A percentile compares a stretch with the other conserved stretches of the same genome.
These are phyloP conservation scores for Actinomortierella ambigua DNA, from an alignment of 371 early-diverging fungal species.

Conservation along the genomic window DNA sequence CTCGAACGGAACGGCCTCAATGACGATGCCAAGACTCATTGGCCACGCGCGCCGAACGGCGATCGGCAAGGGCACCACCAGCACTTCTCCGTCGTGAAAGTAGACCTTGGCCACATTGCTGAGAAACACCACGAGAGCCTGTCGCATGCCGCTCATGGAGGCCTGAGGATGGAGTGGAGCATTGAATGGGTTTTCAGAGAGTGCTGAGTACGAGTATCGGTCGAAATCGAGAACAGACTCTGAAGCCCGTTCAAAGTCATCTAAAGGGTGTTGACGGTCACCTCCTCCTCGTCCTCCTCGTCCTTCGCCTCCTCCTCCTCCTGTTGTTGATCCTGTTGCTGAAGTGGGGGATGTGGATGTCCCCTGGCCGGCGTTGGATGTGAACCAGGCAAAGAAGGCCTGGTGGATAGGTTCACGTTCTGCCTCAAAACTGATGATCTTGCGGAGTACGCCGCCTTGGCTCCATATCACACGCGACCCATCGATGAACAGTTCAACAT, in stretches of 20 bases:
- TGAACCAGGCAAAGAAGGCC: slow-evolving; percentile 57
- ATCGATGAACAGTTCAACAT: slow-evolving; percentile 51
- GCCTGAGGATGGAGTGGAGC: too few species aligned
- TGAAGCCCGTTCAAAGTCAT: too few species aligned
- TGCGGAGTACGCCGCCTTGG: slow-evolving; percentile 46
- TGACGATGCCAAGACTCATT: slow-evolving; percentile 47
- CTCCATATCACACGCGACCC: slow-evolving; percentile 58
- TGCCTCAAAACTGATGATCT: slow-evolving; percentile 47
- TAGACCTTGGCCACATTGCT: slow-evolving; percentile 39
- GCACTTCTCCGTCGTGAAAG: slow-evolving; percentile 42
- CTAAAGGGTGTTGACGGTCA: too few species aligned
- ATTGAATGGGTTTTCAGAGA: too few species aligned
- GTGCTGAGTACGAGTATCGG: too few species aligned
- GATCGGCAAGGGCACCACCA: slow-evolving; percentile 41
- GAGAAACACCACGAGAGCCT: slow-evolving; percentile 48
- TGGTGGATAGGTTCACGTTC: slow-evolving; percentile 48
- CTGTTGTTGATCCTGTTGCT: slow-evolving; percentile 1
- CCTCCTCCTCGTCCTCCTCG: too few species aligned
- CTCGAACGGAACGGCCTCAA: slow-evolving; percentile 26
- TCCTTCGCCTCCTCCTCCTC: background rate
- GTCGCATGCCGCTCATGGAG: slow-evolving; percentile 11
- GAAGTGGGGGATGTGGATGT: too few species aligned
- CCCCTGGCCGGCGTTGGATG: slow-evolving; percentile 21
- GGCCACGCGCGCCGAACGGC: slow-evolving; percentile 43
- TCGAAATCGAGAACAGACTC: too few species aligned